Evolutionary conservation across 805 yeast genomes (phyloP).

Genomic region (Lachancea sp.): DNA sequence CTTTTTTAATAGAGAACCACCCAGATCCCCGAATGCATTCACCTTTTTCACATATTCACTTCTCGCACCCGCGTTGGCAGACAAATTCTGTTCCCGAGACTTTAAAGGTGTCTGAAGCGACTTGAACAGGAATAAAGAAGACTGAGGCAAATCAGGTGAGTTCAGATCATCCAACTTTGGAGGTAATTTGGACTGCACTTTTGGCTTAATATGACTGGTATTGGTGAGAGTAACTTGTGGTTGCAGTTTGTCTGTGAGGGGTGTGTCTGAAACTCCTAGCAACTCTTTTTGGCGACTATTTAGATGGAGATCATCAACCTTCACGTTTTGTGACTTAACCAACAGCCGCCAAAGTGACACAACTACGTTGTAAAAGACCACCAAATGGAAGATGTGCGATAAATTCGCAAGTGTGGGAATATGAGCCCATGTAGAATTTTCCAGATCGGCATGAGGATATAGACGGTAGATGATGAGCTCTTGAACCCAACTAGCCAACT

Average conservation of each 20-base stretch:
- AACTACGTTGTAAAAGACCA: conserved; percentile 29
- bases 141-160: background rate
- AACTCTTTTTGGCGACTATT: conserved; percentile 31
- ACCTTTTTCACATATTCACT: conserved; percentile 23
- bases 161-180: background rate
- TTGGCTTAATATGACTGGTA: background rate
- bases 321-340: conserved; percentile 25
- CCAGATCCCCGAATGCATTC: conserved; percentile 22
- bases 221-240: background rate
- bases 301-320: conserved; percentile 31
- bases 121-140: conserved; percentile 24
- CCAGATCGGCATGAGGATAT: conserved; percentile 8
- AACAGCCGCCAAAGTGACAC: conserved; percentile 30
- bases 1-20: conserved; percentile 3
- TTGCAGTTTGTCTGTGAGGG: background rate
- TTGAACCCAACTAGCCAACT: conserved; percentile 2
- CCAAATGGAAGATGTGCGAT: conserved; percentile 23
- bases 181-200: background rate
- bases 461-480: conserved; percentile 7
- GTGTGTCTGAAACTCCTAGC: conserved; percentile 26
- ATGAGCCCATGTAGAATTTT: conserved; percentile 5
- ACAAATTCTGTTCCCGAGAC: conserved; percentile 2
- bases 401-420: conserved; percentile 16
- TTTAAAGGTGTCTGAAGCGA: conserved; percentile 25
- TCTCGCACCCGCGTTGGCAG: conserved; percentile 5